Percentiles rank a stretch among this genome's conserved stretches.
Conservation (phyloP, 345 rosid genomes). For the Hirschfeldia incana region DNA sequence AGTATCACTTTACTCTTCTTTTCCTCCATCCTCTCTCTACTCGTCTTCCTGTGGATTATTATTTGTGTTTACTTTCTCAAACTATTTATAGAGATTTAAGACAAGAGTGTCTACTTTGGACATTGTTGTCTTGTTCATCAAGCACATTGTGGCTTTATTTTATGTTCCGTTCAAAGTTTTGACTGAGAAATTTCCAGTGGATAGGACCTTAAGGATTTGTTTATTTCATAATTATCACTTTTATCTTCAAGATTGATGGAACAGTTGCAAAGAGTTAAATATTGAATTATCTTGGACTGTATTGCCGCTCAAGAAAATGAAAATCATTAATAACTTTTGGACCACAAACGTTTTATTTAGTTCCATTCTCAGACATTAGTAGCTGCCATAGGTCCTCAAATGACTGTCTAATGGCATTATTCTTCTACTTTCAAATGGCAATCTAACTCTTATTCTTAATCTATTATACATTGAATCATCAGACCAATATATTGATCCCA, state of each 20-base stretch:
- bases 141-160: neutral
- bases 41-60: neutral
- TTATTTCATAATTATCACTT: no score
- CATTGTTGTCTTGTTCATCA: conserved; percentile 13
- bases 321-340: no score
- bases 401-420: neutral
- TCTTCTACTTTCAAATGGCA: neutral
- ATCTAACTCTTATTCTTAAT: neutral
- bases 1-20: conserved; percentile 31
- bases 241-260: conserved; percentile 9
- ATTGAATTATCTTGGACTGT: conserved; percentile 1
- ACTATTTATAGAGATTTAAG: neutral
- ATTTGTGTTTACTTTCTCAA: neutral
- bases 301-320: no score
- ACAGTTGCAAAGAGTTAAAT: neutral
- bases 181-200: neutral
- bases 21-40: conserved; percentile 7
- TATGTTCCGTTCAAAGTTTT: conserved; percentile 10
- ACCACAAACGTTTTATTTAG: neutral
- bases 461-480: neutral
- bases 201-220: neutral
- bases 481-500: conserved; percentile 17
- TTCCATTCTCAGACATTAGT: neutral
- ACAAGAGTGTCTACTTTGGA: neutral
- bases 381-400: neutral